Conservation (phyloP, 495 filamentous ascomycete genomes). For the Neurospora sp. region DNA sequence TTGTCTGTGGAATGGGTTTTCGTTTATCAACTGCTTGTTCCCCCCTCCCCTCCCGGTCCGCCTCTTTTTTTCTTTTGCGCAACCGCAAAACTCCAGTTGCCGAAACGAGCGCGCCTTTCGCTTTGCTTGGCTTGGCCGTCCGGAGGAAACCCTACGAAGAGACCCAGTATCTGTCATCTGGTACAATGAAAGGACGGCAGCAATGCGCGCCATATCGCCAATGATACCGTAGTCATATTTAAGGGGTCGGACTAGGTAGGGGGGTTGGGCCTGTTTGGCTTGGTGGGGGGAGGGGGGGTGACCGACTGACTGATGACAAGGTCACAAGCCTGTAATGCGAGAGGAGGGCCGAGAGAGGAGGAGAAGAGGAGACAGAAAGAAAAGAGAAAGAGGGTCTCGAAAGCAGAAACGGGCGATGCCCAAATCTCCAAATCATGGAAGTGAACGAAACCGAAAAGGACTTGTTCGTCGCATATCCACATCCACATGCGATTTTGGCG, state of each 20-base stretch:
- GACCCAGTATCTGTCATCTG: not conserved
- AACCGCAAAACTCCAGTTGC: too few species aligned
- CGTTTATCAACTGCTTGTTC: not conserved
- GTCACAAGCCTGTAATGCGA: not conserved
- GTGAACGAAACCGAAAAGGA: not conserved
- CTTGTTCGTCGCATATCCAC: not conserved
- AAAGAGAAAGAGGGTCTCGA: not conserved
- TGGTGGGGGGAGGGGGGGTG: not conserved
- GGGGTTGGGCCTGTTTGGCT: not conserved
- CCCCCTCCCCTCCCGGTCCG: not conserved
- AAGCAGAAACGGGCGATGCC: not conserved
- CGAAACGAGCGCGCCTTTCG: not conserved
- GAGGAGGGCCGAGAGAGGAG: not conserved
- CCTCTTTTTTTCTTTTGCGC: too few species aligned
- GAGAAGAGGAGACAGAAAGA: not conserved
- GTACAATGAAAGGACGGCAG: not conserved
- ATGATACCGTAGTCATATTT: not conserved
- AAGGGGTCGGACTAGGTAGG: not conserved
- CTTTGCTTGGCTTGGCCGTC: not conserved
- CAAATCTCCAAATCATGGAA: not conserved
- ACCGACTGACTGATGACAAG: not conserved
- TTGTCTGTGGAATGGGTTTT: not conserved
- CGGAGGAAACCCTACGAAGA: not conserved
- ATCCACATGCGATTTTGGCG: not conserved
- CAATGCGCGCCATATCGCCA: not conserved